phyloP scores from a whole-genome alignment of 164 flowering plant genomes.

The Aristolochia contorta region DNA sequence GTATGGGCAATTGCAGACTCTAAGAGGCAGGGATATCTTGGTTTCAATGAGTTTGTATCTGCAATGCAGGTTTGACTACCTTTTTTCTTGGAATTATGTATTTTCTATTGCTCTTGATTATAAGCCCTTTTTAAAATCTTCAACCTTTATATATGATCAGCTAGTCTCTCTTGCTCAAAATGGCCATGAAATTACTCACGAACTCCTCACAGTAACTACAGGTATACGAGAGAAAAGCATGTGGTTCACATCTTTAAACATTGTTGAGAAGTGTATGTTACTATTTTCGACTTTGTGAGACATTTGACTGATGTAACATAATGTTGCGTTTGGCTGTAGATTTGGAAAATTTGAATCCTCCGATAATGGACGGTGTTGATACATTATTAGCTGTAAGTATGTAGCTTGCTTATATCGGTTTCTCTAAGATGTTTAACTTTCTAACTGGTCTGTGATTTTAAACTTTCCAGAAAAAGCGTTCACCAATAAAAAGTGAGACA shows the following conservation, averaged over 20 bases:
- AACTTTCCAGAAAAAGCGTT: constrained; percentile 40
- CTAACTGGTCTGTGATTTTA: background rate
- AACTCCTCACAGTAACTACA: constrained; percentile 30
- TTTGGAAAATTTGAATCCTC: constrained; percentile 23
- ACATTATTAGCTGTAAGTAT: constrained; percentile 52
- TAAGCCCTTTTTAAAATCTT: background rate
- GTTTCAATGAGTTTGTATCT: constrained; percentile 65
- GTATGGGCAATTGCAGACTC: constrained; percentile 97
- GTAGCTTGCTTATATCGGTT: background rate
- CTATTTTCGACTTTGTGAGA: background rate
- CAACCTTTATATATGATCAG: constrained; percentile 23
- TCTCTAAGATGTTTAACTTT: background rate
- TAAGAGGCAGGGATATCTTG: constrained; percentile 82
- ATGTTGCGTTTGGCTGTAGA: constrained; percentile 11
- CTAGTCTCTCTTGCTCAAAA: constrained; percentile 80
- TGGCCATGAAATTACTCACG: constrained; percentile 51
- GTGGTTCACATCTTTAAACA: background rate
- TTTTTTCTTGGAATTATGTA: background rate
- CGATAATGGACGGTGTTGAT: constrained; percentile 76
- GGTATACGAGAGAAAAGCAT: constrained; percentile 24
- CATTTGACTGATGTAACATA: background rate
- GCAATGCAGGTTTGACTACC: constrained; percentile 73
- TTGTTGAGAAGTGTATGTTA: background rate
- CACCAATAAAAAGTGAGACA: constrained; percentile 30
- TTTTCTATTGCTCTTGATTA: background rate